Conservation (phyloP, 805 yeast genomes). For the Hermanozyma aechmeae region DNA sequence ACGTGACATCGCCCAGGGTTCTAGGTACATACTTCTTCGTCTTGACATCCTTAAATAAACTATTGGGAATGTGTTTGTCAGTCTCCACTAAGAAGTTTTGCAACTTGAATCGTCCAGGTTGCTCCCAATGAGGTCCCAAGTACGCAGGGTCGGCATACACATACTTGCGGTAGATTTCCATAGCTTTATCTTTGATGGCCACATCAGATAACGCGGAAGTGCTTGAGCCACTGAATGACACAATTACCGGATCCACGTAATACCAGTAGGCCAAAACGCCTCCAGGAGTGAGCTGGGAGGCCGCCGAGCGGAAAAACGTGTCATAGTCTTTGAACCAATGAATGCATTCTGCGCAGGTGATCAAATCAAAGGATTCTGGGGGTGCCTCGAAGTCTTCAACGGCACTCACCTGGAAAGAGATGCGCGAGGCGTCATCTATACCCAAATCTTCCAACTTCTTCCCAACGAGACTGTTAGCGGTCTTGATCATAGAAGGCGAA, state of each 20-base stretch:
- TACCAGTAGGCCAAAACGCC: conserved; percentile 13
- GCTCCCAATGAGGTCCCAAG: conserved; percentile 75
- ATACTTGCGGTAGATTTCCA: conserved; percentile 23
- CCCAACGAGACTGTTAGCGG: conserved; percentile 24
- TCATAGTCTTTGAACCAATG: conserved; percentile 13
- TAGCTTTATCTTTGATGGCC: conserved; percentile 13
- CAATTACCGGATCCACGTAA: conserved; percentile 21
- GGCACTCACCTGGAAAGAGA: conserved; percentile 21
- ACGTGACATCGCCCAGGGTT: conserved; percentile 5
- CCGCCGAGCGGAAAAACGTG: conserved; percentile 6
- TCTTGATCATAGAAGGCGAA: conserved; percentile 37
- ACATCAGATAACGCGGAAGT: conserved; percentile 5
- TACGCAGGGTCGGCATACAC: conserved; percentile 33
- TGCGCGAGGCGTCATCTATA: conserved; percentile 14
- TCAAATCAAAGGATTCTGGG: conserved; percentile 7
- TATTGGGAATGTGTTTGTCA: conserved; percentile 30
- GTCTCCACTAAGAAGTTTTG: conserved; percentile 35
- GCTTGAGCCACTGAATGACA: conserved; percentile 14
- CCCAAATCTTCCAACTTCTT: conserved; percentile 17
- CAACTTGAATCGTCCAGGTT: conserved; percentile 63
- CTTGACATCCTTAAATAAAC: conserved; percentile 29
- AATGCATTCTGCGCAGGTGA: conserved; percentile 12
- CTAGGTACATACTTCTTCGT: conserved; percentile 17
- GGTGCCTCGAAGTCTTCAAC: conserved; percentile 21
- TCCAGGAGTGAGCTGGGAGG: conserved; percentile 7